A percentile compares a stretch with the other conserved stretches of the same genome.
These are phyloP conservation scores for Nitzschia inconspicua DNA, from an alignment of 108 stramenopile species.

Conservation along the genomic window DNA sequence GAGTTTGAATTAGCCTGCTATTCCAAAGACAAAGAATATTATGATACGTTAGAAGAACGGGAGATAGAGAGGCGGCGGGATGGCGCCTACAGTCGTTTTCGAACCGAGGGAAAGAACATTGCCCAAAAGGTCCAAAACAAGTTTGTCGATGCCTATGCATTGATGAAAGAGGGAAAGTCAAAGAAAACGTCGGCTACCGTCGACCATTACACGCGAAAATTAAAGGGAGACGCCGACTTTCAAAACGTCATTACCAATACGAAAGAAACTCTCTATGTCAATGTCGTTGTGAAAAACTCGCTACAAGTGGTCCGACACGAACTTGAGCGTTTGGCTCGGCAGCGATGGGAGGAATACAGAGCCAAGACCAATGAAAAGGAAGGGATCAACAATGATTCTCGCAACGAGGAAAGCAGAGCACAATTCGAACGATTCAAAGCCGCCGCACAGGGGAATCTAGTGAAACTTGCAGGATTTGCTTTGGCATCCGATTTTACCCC, in stretches of 20 bases:
- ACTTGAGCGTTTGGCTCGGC: conserved; percentile 65
- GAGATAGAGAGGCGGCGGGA: conserved; percentile 35
- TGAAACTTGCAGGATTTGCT: conserved; percentile 69
- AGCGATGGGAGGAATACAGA: conserved; percentile 59
- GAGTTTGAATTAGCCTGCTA: conserved; percentile 50
- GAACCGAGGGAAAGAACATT: conserved; percentile 41
- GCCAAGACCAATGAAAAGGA: conserved; percentile 18
- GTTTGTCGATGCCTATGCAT: conserved; percentile 68
- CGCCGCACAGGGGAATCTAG: conserved; percentile 60
- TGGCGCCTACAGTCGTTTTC: conserved; percentile 32
- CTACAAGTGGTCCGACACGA: conserved; percentile 72
- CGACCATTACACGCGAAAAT: conserved; percentile 50
- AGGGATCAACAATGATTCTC: conserved; percentile 2
- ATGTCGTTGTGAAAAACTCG: conserved; percentile 78
- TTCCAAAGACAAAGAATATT: conserved; percentile 62
- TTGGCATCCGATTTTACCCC: conserved; percentile 70
- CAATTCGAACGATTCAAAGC: conserved; percentile 65
- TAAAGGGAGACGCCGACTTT: conserved; percentile 23
- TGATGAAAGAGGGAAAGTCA: conserved; percentile 72
- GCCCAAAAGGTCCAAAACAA: conserved; percentile 51
- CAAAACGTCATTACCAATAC: conserved; percentile 35
- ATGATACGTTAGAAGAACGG: conserved; percentile 46
- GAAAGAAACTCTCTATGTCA: conserved; percentile 60
- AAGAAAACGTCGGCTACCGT: conserved; percentile 4
- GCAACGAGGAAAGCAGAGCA: conserved; percentile 7